Conservation (phyloP, 345 rosid species). For the Adansonia digitata region DNA sequence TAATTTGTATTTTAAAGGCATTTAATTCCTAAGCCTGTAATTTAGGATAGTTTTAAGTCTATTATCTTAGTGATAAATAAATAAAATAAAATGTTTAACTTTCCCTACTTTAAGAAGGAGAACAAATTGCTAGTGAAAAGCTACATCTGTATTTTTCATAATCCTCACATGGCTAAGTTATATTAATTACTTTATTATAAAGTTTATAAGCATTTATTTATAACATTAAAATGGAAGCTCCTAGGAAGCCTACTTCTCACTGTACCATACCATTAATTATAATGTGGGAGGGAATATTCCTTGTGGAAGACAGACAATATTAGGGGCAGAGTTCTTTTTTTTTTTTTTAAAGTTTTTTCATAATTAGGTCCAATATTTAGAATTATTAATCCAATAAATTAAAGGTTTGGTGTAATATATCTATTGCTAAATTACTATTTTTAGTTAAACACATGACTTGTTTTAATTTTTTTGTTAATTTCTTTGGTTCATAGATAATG, state of each 20-base stretch:
- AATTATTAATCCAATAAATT: neutral
- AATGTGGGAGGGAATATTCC: neutral
- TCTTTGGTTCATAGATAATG: too few species aligned
- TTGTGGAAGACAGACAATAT: neutral
- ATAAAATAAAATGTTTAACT: neutral
- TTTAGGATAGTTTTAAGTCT: too few species aligned
- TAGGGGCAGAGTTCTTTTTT: neutral
- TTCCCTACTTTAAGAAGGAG: neutral
- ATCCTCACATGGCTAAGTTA: neutral
- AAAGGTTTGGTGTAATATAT: neutral
- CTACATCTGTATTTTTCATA: neutral
- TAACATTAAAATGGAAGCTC: neutral
- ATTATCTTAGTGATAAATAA: too few species aligned
- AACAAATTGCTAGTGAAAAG: neutral
- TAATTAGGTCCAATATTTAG: neutral
- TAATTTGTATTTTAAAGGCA: too few species aligned
- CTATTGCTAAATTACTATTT: too few species aligned
- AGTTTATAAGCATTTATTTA: neutral
- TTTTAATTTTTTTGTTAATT: neutral
- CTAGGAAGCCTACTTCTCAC: neutral
- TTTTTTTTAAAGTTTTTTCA: too few species aligned
- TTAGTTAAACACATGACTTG: neutral
- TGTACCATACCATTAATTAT: neutral
- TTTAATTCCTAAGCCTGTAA: too few species aligned
- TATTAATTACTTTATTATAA: neutral